Evolutionary conservation across 1,139 yeast species (phyloP).

Genomic region (Pichia sp.): DNA sequence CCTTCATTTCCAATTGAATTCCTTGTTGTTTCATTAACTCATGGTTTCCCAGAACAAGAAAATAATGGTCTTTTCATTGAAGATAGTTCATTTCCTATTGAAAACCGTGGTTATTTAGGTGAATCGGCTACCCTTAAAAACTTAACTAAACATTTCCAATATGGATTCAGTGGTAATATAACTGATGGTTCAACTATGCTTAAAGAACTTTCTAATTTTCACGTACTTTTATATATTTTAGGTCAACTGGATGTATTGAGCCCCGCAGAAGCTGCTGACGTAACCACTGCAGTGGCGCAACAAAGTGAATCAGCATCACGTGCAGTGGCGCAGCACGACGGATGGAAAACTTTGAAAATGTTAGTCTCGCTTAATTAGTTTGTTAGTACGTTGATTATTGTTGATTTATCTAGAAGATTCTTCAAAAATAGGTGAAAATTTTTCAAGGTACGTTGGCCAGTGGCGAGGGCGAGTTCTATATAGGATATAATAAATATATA

Average conservation of each 20-base stretch:
- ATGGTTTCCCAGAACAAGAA: slow-evolving; percentile 73
- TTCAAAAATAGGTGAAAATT: neutral
- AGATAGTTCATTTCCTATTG: slow-evolving; percentile 54
- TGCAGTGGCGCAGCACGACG: neutral
- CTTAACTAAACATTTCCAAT: neutral
- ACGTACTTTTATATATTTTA: neutral
- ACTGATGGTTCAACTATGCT: neutral
- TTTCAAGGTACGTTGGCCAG: neutral
- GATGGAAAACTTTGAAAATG: slow-evolving; percentile 1
- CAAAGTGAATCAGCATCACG: neutral
- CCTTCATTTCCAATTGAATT: slow-evolving; percentile 97
- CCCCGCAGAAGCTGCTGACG: neutral
- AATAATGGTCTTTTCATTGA: slow-evolving; percentile 40
- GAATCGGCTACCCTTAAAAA: slow-evolving; percentile 5
- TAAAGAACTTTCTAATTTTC: neutral
- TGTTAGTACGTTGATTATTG: too few species aligned
- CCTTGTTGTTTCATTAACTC: slow-evolving; percentile 79
- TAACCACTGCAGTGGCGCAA: neutral
- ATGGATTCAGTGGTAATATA: neutral
- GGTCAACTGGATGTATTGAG: neutral
- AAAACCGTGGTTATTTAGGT: slow-evolving; percentile 72
- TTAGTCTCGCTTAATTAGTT: neutral
- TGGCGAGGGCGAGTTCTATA: too few species aligned
- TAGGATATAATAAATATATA: too few species aligned
- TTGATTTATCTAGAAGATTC: slow-evolving; percentile 9